phyloP scores from a whole-genome alignment of 2,329 filamentous ascomycete species.

The Beauveria sp. region DNA sequence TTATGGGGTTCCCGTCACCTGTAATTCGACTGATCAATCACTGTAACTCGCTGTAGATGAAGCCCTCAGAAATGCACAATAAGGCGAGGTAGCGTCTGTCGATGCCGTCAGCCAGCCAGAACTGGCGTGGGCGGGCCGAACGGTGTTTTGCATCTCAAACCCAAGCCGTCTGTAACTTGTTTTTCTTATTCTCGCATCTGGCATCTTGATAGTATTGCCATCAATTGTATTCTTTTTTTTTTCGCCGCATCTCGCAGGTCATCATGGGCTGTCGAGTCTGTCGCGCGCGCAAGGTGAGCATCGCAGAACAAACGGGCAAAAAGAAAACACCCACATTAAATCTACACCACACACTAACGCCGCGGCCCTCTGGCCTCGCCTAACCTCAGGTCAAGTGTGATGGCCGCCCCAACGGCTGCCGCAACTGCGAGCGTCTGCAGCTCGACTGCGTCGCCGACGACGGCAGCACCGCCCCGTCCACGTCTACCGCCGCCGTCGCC shows the following conservation, averaged over 20 bases:
- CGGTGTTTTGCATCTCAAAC: constrained; percentile 1
- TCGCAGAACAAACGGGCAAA: too few species aligned
- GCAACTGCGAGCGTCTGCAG: constrained; percentile 35
- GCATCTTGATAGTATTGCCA: background rate
- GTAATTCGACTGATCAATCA: background rate
- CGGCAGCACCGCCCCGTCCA: constrained; percentile 17
- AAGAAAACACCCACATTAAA: background rate
- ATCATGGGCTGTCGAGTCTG: constrained; percentile 34
- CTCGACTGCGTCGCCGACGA: constrained; percentile 32
- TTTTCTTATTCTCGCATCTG: background rate
- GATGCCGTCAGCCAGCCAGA: background rate
- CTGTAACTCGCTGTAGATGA: background rate
- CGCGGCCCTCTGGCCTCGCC: background rate
- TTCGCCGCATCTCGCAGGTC: background rate
- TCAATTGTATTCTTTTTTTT: background rate
- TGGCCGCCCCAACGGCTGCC: constrained; percentile 33
- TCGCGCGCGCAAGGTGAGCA: constrained; percentile 30
- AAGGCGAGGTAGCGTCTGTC: background rate
- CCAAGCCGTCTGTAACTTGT: background rate
- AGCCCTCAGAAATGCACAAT: background rate
- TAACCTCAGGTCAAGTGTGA: constrained; percentile 32
- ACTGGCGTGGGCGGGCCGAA: background rate
- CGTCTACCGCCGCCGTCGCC: constrained; percentile 8
- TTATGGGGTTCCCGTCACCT: background rate
- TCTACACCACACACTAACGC: constrained; percentile 3